Evolutionary conservation across 345 rosid genomes (phyloP), one percentile per base, ranked within the genome.

Genomic region (Microcos paniculata): DNA sequence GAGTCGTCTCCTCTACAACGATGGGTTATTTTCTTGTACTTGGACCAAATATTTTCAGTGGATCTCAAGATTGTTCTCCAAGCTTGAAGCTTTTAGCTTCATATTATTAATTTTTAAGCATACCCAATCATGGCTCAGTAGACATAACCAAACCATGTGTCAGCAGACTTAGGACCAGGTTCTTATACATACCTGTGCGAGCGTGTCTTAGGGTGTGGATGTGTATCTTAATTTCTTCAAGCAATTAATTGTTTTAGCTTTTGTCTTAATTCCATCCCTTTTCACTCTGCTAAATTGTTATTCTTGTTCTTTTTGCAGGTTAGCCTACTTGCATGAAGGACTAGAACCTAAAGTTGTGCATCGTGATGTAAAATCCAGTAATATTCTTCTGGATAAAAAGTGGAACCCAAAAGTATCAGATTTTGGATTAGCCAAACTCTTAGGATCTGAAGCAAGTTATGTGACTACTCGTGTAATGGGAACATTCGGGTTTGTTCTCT

Each of bases 381-480:
- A 94, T 77, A 92, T 94, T 82, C 91, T 94, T 78, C 86, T 92
- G 19, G 97, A 91, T 65, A 90, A 52, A 70, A 90, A 89, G 64
- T 92, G 98, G 98, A 92, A 88, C 43, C 75, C 98, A 0, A 94
- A 91, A 82, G 91, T 92, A 64, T 94, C 97, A 23, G 98, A 94
- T 83, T 94, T 94, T 45, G 98, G 98, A 80, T 85, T 94, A 69
- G 98, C 98, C 71, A 94, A 94, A 83, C 85, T 94, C 35, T 79
- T 94, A 77, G 97, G 94, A 68, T 85, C 98, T 12, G 98, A 92
- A 81, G 81, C 93, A 19, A 92, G 87, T 88, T 87, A 91, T 72
- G 98, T 94, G 76, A 94, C 98, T 18, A 94, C 98, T 4, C 97
- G 98, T 66, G 98, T 94, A 18, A 94, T 94, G 98, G 98, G 98